A percentile compares a stretch with the other conserved stretches of the same genome.
Evolutionary conservation across 495 filamentous ascomycete species (phyloP).

Genomic region (Aspergillus hancockii): DNA sequence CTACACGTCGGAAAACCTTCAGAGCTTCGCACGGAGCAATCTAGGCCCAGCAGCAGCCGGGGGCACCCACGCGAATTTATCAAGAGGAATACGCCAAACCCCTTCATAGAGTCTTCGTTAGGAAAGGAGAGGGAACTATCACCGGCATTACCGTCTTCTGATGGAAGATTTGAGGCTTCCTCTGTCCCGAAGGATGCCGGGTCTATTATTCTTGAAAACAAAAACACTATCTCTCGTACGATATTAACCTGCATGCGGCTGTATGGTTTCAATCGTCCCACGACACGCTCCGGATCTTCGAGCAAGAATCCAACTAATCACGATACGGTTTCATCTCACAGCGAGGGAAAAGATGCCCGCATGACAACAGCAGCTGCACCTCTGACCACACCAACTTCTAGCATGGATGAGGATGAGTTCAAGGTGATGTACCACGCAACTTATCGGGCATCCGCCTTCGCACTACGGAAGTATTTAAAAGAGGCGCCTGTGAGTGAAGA

Average conservation of each 20-base stretch:
- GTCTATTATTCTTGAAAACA: conserved; percentile 41
- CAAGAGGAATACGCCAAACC: conserved; percentile 28
- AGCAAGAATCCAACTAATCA: conserved; percentile 20
- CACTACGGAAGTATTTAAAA: conserved; percentile 53
- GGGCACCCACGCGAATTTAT: conserved; percentile 16
- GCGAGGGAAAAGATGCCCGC: conserved; percentile 18
- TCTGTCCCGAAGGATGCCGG: conserved; percentile 32
- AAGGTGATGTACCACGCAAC: conserved; percentile 67
- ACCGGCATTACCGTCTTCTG: conserved; percentile 19
- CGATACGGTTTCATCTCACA: conserved; percentile 17
- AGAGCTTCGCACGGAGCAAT: conserved; percentile 17
- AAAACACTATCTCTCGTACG: conserved; percentile 46
- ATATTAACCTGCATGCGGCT: conserved; percentile 66
- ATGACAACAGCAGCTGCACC: conserved; percentile 4
- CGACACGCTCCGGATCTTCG: conserved; percentile 24
- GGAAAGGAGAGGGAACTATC: conserved; percentile 21
- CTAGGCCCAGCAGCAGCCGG: conserved; percentile 26
- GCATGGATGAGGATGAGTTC: conserved; percentile 58
- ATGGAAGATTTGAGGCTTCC: conserved; percentile 17
- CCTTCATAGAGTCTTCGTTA: conserved; percentile 25
- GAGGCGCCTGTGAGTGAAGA: conserved; percentile 12
- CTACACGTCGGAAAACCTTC: conserved; percentile 27
- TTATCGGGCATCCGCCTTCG: conserved; percentile 60
- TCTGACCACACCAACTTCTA: conserved; percentile 18
- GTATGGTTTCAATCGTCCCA: conserved; percentile 57